Conservation (phyloP, 2,329 filamentous ascomycete species). For the Alternaria dauci region DNA sequence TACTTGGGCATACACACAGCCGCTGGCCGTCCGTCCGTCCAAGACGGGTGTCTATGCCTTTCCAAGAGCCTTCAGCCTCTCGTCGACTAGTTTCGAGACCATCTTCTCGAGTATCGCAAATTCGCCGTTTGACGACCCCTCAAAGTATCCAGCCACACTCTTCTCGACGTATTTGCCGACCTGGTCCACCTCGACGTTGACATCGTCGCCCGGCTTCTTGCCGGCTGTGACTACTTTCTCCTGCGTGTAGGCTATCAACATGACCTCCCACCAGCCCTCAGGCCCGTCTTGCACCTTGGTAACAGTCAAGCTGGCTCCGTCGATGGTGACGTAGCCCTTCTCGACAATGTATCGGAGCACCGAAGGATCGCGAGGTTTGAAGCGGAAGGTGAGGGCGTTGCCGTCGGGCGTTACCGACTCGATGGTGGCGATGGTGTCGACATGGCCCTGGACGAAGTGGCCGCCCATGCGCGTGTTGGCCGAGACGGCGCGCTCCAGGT, state of each 20-base stretch:
- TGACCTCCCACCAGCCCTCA: conserved; percentile 90
- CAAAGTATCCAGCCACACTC: conserved; percentile 83
- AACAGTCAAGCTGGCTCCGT: conserved; percentile 93
- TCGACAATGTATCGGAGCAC: conserved; percentile 90
- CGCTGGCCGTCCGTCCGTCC: not conserved
- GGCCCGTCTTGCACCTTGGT: conserved; percentile 82
- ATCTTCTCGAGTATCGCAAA: conserved; percentile 62
- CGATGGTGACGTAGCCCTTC: conserved; percentile 94
- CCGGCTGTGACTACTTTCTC: conserved; percentile 83
- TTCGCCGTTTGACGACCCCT: conserved; percentile 62
- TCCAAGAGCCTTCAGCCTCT: conserved; percentile 62
- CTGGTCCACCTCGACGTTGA: conserved; percentile 95
- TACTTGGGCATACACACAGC: not conserved
- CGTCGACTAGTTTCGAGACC: conserved; percentile 74
- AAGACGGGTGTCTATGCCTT: conserved; percentile 29
- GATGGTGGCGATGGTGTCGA: conserved; percentile 87
- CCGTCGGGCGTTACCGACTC: conserved; percentile 78
- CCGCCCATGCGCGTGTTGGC: conserved; percentile 95
- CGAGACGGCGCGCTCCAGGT: conserved; percentile 92
- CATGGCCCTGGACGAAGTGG: conserved; percentile 97
- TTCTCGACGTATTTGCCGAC: conserved; percentile 88
- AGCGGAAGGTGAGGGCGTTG: conserved; percentile 87
- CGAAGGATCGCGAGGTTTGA: conserved; percentile 72
- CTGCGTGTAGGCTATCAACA: conserved; percentile 97
- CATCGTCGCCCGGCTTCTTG: conserved; percentile 80